phyloP scores from a whole-genome alignment of 2,329 filamentous ascomycete genomes.

The Torrubiella hemipterigena region DNA sequence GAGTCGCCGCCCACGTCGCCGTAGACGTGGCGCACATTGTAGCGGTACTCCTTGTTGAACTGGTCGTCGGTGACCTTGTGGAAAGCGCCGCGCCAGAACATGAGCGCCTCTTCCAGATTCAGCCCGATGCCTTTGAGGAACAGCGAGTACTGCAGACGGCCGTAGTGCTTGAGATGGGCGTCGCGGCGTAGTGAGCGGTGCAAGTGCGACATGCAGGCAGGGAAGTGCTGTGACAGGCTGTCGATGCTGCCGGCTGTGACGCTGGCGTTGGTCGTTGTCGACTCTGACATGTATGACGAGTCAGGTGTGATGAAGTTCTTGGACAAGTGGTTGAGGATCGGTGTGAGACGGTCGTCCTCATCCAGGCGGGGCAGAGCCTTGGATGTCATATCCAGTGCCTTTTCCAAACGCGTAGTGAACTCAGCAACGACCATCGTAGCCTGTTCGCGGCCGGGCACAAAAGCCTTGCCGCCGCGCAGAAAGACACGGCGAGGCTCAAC shows the following conservation, averaged over 20 bases:
- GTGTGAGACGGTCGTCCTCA: slow-evolving; percentile 80
- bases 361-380: slow-evolving; percentile 83
- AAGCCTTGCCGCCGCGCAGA: slow-evolving; percentile 72
- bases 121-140: slow-evolving; percentile 95
- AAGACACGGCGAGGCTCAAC: slow-evolving; percentile 71
- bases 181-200: slow-evolving; percentile 79
- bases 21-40: slow-evolving; percentile 92
- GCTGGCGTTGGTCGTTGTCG: slow-evolving; percentile 51
- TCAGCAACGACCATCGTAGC: slow-evolving; percentile 80
- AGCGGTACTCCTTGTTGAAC: slow-evolving; percentile 96
- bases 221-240: slow-evolving; percentile 67
- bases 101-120: slow-evolving; percentile 76
- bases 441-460: slow-evolving; percentile 79
- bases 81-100: slow-evolving; percentile 87
- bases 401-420: slow-evolving; percentile 69
- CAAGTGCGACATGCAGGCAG: slow-evolving; percentile 86
- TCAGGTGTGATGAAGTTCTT: slow-evolving; percentile 94
- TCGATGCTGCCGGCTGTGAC: slow-evolving; percentile 75
- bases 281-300: slow-evolving; percentile 57
- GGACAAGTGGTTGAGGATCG: slow-evolving; percentile 64
- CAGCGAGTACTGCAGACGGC: slow-evolving; percentile 85
- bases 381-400: slow-evolving; percentile 81
- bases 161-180: slow-evolving; percentile 84
- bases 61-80: slow-evolving; percentile 80
- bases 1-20: slow-evolving; percentile 90